A percentile compares a stretch with the other conserved stretches of the same genome.
These are phyloP conservation scores for Iberis amara DNA, from an alignment of 441 rosid genomes.

Conservation along the genomic window DNA sequence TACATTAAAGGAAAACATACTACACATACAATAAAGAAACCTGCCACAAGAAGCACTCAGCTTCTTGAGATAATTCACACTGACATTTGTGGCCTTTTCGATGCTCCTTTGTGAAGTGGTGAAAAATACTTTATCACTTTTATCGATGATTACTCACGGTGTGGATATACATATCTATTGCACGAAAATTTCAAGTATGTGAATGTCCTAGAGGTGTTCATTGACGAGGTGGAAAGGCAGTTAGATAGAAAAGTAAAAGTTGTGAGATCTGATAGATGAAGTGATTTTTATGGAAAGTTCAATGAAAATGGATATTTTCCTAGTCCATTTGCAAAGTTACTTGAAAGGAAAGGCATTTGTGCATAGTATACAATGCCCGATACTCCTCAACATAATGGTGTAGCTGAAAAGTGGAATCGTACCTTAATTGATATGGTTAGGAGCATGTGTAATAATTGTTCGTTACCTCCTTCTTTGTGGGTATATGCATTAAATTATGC, in stretches of 20 bases:
- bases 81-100: not conserved
- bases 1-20: not conserved
- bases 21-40: not conserved
- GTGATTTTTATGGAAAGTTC: not conserved
- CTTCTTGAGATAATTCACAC: not conserved
- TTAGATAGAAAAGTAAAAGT: not conserved
- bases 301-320: not conserved
- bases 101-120: not conserved
- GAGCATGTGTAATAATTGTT: not conserved
- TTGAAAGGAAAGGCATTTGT: not conserved
- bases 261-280: not conserved
- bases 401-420: not conserved
- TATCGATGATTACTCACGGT: not conserved
- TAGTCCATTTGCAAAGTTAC: not conserved
- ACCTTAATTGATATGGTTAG: not conserved
- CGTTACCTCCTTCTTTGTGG: not conserved
- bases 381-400: not conserved
- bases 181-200: not conserved
- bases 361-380: not conserved
- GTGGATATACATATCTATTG: not conserved
- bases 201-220: not conserved
- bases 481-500: not conserved
- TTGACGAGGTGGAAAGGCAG: not conserved
- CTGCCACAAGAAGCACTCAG: not conserved
- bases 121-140: not conserved